A percentile compares a stretch with the other conserved stretches of the same genome.
These are phyloP conservation scores for Sphaerosporella brunnea DNA, from an alignment of 495 filamentous ascomycete genomes.

Conservation along the genomic window DNA sequence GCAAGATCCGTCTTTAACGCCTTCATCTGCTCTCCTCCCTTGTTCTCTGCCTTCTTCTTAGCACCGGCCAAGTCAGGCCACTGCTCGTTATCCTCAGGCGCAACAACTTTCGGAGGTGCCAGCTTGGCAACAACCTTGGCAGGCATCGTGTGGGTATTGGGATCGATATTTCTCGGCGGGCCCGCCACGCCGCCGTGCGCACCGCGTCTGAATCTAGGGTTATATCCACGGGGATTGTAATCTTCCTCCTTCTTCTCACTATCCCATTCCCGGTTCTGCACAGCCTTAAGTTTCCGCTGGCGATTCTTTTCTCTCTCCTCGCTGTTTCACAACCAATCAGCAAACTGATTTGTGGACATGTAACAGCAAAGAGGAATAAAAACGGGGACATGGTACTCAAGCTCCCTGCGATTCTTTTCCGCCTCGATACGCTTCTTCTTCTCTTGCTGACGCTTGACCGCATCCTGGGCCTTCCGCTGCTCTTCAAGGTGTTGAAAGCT, in stretches of 20 bases:
- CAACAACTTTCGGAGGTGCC: not conserved
- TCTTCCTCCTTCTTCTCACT: conserved; percentile 51
- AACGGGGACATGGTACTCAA: too few relatives aligned
- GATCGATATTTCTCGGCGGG: not conserved
- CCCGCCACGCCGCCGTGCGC: conserved; percentile 12
- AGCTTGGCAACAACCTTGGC: not conserved
- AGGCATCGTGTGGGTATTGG: not conserved
- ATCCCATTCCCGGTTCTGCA: conserved; percentile 59
- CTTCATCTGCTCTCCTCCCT: too few relatives aligned
- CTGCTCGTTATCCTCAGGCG: not conserved
- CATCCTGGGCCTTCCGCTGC: conserved; percentile 35
- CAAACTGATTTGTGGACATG: not conserved
- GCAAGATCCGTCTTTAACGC: not conserved
- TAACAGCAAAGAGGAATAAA: too few relatives aligned
- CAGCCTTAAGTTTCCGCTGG: conserved; percentile 47
- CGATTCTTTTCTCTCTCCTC: conserved; percentile 54
- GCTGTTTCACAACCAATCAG: conserved; percentile 2
- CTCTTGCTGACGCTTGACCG: conserved; percentile 33
- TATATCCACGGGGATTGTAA: conserved; percentile 17
- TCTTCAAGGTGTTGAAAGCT: conserved; percentile 31
- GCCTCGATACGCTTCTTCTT: conserved; percentile 32
- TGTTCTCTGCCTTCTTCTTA: not conserved
- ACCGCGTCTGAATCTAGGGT: conserved; percentile 17
- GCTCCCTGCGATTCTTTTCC: conserved; percentile 30
- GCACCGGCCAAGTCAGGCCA: conserved; percentile 2